These are phyloP conservation scores for Vitis rotundifolia DNA, from an alignment of 164 flowering plant species.

Conservation along the genomic window DNA sequence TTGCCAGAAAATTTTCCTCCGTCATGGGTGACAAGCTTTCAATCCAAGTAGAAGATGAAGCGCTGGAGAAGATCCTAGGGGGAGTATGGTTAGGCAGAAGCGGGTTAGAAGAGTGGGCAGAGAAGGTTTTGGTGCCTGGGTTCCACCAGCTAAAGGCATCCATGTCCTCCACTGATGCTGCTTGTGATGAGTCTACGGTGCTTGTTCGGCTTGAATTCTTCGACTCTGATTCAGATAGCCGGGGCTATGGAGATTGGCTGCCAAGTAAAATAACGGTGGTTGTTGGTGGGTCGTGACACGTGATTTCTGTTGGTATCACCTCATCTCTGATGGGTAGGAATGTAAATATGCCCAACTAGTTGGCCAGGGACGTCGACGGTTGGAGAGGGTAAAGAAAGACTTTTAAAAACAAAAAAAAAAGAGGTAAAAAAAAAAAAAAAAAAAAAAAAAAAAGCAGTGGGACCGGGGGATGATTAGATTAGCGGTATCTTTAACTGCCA, in stretches of 20 bases:
- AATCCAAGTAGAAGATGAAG: slow-evolving; percentile 55
- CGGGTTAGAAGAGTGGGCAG: slow-evolving; percentile 68
- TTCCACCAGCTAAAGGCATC: slow-evolving; percentile 55
- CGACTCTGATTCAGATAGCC: slow-evolving; percentile 32
- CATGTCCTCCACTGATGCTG: slow-evolving; percentile 6
- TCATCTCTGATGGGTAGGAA: slow-evolving; percentile 16
- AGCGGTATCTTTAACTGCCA: slow-evolving; percentile 23
- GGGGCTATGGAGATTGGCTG: slow-evolving; percentile 42
- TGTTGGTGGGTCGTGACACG: slow-evolving; percentile 16
- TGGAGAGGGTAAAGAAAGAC: background rate
- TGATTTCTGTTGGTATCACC: slow-evolving; percentile 11
- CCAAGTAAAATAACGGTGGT: slow-evolving; percentile 47
- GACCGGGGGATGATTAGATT: slow-evolving; percentile 11
- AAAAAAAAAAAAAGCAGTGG: slow-evolving; percentile 8
- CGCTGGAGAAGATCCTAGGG: slow-evolving; percentile 60
- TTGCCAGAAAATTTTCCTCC: slow-evolving; percentile 42
- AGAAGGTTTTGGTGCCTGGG: slow-evolving; percentile 62
- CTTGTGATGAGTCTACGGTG: slow-evolving; percentile 14
- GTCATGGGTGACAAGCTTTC: slow-evolving; percentile 35
- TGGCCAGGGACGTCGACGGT: slow-evolving; percentile 18
- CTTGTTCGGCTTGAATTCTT: slow-evolving; percentile 43
- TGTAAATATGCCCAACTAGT: slow-evolving; percentile 43
- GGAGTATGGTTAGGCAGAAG: slow-evolving; percentile 71
- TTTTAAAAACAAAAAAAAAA: background rate
- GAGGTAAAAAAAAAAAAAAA: background rate